phyloP scores from a whole-genome alignment of 2,329 filamentous ascomycete species.

The Myriosclerotinia scirpicola region DNA sequence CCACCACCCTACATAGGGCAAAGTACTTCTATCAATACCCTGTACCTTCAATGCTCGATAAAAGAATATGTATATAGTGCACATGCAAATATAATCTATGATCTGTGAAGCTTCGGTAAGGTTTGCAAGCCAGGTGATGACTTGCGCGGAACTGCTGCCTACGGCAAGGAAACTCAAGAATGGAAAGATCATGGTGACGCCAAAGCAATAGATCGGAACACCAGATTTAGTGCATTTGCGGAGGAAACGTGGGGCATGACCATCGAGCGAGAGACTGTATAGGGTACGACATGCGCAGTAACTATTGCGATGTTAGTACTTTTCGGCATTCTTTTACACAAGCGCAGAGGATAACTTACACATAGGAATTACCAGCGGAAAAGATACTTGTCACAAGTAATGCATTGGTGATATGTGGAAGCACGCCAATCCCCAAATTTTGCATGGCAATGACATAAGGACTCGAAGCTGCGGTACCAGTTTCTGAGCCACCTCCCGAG shows the following conservation, averaged over 20 bases:
- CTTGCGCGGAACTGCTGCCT: conserved; percentile 47
- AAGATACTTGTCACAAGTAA: conserved; percentile 62
- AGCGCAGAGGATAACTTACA: conserved; percentile 34
- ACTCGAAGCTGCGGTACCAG: conserved; percentile 45
- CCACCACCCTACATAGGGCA: conserved; percentile 60
- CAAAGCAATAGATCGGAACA: conserved; percentile 64
- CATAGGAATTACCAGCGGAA: conserved; percentile 60
- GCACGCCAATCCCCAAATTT: conserved; percentile 60
- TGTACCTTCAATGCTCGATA: conserved; percentile 67
- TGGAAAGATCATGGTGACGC: conserved; percentile 60
- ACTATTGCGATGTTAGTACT: conserved; percentile 11
- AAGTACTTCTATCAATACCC: conserved; percentile 59
- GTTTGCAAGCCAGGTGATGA: conserved; percentile 46
- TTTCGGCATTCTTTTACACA: background rate
- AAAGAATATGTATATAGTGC: conserved; percentile 69
- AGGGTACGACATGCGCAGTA: conserved; percentile 69
- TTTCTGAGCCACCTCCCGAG: conserved; percentile 46
- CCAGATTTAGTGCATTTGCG: conserved; percentile 61
- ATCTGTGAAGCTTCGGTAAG: conserved; percentile 70
- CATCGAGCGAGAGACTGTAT: conserved; percentile 65
- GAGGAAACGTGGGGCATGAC: conserved; percentile 63
- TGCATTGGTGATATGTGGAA: conserved; percentile 69
- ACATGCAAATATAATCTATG: conserved; percentile 71
- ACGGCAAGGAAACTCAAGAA: conserved; percentile 70
- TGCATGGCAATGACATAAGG: conserved; percentile 61